These are phyloP conservation scores for Syzygium aromaticum DNA, from an alignment of 345 rosid species.

Conservation along the genomic window DNA sequence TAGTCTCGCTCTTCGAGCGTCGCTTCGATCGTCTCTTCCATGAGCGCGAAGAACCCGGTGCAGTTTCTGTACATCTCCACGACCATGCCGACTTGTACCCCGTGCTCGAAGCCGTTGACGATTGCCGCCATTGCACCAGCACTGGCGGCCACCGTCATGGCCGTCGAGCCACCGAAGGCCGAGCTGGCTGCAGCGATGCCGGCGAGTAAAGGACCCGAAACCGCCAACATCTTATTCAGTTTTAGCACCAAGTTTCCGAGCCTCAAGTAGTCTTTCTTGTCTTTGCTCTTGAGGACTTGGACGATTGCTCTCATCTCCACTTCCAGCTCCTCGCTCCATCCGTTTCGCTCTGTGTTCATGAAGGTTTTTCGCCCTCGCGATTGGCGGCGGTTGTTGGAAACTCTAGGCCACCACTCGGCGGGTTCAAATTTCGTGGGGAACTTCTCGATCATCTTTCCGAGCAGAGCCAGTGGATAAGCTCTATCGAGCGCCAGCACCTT, in stretches of 20 bases:
- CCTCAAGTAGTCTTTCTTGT: constrained; percentile 27
- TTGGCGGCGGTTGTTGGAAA: neutral
- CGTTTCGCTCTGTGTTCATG: neutral
- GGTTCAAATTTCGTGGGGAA: constrained; percentile 19
- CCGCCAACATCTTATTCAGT: constrained; percentile 35
- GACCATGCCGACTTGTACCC: constrained; percentile 47
- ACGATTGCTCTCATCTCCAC: constrained; percentile 29
- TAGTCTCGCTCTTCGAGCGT: constrained; percentile 8
- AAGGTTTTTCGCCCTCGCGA: no score
- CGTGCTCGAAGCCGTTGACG: constrained; percentile 34
- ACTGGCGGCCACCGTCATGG: constrained; percentile 10
- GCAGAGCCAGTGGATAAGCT: constrained; percentile 32
- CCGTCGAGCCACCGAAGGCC: constrained; percentile 8
- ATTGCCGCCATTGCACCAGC: constrained; percentile 27
- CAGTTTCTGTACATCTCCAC: constrained; percentile 46
- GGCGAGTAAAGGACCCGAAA: constrained; percentile 29
- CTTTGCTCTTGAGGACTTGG: constrained; percentile 21
- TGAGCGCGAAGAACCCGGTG: constrained; percentile 24
- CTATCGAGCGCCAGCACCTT: constrained; percentile 21
- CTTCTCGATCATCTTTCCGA: constrained; percentile 29
- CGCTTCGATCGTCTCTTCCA: constrained; percentile 22
- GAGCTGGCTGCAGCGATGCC: constrained; percentile 31
- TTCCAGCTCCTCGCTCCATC: constrained; percentile 28
- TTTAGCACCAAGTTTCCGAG: constrained; percentile 29
- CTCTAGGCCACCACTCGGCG: constrained; percentile 25